Evolutionary conservation across 2,329 filamentous ascomycete genomes (phyloP), one percentile per base, ranked within the genome.

Genomic region (Penicillium hesseltinei): DNA sequence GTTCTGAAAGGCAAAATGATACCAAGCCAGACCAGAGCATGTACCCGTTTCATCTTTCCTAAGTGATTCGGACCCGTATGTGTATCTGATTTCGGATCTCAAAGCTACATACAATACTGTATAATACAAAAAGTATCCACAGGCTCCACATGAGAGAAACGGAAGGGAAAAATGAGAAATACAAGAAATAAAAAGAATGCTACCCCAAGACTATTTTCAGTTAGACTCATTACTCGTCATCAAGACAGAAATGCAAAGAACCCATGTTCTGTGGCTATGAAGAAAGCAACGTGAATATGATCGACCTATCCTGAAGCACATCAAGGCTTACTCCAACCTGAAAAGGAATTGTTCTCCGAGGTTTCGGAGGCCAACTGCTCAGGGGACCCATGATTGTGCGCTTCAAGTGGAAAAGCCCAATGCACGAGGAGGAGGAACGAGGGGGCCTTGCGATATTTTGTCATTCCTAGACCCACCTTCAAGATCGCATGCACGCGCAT

Each of bases 401-500:
- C 33, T 19, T 29, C 25, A 35, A n/a, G 36, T 42, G 42, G 48
- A 40, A 56, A 35, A 27, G 8, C 10, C 35, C 54, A 21, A 46
- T 52, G 10, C 5, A 43, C 19, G 15, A 48, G 35, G 21, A 31
- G 36, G 54, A 45, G 40, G 35, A 27, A 27, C 9, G 39, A n/a
- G 33, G 38, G n/a, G 25, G 31, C 10, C 21, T 36, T 29, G 17
- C 17, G 40, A 45, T 33, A 44, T 33, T 33, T 15, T 36, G 31
- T 51, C 38, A 38, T n/a, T 44, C 46, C 31, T 33, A 56, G 54
- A 42, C 54, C 54, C 48, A 51, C 40, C 29, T 27, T 19, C 5
- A 23, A 33, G 5, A 56, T 42, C 53, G 15, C 27, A 29, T n/a
- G 19, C 23, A 38, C 13, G 4, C 33, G 19, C n/a, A 46, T 52